These are phyloP conservation scores for Paramecium biaurelia DNA, from an alignment of 73 alveolate genomes.

Conservation along the genomic window DNA sequence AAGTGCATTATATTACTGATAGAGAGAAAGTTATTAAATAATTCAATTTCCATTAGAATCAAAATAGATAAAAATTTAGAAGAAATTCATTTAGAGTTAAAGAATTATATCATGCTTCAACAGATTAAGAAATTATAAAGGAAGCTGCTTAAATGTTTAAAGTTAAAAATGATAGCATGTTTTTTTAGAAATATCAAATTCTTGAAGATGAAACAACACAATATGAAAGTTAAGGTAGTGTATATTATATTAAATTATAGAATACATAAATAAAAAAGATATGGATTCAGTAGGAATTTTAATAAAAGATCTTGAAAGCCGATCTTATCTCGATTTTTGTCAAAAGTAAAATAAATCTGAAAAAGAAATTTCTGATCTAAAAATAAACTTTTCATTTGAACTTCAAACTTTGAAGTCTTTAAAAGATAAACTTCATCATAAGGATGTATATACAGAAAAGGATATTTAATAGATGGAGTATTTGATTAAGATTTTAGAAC, in stretches of 20 bases:
- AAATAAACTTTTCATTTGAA: neutral
- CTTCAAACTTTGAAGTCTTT: neutral
- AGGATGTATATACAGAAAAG: neutral
- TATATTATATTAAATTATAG: neutral
- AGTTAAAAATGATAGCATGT: neutral
- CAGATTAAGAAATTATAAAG: neutral
- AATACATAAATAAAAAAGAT: neutral
- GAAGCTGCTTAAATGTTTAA: neutral
- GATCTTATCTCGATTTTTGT: neutral
- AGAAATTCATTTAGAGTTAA: neutral
- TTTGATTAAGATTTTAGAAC: neutral
- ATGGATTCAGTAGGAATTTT: neutral
- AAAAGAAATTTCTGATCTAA: neutral
- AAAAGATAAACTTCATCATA: neutral
- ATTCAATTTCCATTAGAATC: neutral
- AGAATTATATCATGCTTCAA: neutral
- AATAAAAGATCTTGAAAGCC: neutral
- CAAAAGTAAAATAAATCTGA: neutral
- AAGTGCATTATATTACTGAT: conserved; percentile 8
- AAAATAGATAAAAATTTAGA: neutral
- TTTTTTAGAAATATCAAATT: neutral
- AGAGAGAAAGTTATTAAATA: neutral
- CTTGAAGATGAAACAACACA: neutral
- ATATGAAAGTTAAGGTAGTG: neutral
- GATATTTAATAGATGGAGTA: neutral